Evolutionary conservation across 2,329 filamentous ascomycete species (phyloP).

Genomic region (Immersiporthe knoxdaviesiana): DNA sequence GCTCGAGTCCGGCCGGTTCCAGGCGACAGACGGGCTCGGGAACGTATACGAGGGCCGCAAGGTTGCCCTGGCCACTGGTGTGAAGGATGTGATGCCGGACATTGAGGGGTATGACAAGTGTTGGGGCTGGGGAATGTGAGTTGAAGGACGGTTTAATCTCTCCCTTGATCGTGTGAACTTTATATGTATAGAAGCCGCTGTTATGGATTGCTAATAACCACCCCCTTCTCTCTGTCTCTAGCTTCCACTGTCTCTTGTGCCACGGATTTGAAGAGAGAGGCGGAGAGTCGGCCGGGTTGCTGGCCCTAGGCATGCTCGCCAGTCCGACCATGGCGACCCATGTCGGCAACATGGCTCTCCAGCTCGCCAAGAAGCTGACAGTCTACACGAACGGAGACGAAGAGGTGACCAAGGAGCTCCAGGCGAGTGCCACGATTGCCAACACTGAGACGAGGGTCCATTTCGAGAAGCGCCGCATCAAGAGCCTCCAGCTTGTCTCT

Average conservation of each 20-base stretch:
- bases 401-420: background rate
- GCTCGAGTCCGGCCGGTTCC: slow-evolving; percentile 22
- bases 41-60: slow-evolving; percentile 52
- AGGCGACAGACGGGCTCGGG: slow-evolving; percentile 44
- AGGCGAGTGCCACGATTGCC: slow-evolving; percentile 6
- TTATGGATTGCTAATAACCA: background rate
- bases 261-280: slow-evolving; percentile 62
- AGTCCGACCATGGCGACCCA: background rate
- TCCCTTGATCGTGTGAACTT: background rate
- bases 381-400: slow-evolving; percentile 28
- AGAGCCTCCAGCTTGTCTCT: slow-evolving; percentile 22
- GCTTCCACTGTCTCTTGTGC: slow-evolving; percentile 55
- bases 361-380: slow-evolving; percentile 21
- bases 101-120: slow-evolving; percentile 58
- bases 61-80: slow-evolving; percentile 58
- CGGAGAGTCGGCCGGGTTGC: slow-evolving; percentile 47
- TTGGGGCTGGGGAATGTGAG: slow-evolving; percentile 57
- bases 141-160: background rate
- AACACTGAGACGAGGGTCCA: slow-evolving; percentile 21
- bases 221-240: background rate
- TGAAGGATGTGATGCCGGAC: slow-evolving; percentile 53
- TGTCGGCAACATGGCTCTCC: slow-evolving; percentile 19
- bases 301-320: slow-evolving; percentile 6
- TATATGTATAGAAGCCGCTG: background rate
- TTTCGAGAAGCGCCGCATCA: slow-evolving; percentile 23